Conservation (phyloP, 2,329 filamentous ascomycete species). For the Arthroderma sp. region DNA sequence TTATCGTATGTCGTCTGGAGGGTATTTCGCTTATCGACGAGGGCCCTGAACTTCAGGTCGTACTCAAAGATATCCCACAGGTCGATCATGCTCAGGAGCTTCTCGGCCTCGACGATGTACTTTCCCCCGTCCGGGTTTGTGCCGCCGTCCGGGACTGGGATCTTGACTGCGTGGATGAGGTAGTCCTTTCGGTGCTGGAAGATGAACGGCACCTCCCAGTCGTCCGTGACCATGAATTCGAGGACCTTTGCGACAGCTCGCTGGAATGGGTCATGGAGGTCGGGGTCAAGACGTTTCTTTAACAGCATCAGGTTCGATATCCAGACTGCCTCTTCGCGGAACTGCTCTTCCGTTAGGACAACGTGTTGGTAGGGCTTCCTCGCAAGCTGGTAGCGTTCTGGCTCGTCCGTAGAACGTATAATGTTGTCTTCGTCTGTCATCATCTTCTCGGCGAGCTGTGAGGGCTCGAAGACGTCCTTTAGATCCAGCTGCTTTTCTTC, state of each 20-base stretch:
- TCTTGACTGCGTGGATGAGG: constrained; percentile 73
- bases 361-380: constrained; percentile 78
- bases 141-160: constrained; percentile 48
- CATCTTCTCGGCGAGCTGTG: constrained; percentile 84
- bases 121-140: constrained; percentile 60
- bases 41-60: constrained; percentile 86
- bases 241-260: constrained; percentile 83
- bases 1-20: constrained; percentile 69
- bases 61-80: constrained; percentile 91
- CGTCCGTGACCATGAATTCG: constrained; percentile 87
- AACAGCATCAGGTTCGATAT: constrained; percentile 82
- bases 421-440: constrained; percentile 90
- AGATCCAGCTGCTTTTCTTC: constrained; percentile 79
- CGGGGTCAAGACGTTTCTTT: constrained; percentile 62
- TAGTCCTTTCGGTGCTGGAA: constrained; percentile 98
- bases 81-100: constrained; percentile 82
- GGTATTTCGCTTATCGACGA: constrained; percentile 81
- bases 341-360: constrained; percentile 68
- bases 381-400: constrained; percentile 86
- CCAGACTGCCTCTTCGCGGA: constrained; percentile 83
- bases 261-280: constrained; percentile 70
- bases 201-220: constrained; percentile 92
- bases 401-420: constrained; percentile 78
- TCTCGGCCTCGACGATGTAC: constrained; percentile 65
- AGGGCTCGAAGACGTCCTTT: constrained; percentile 96